Base-by-base conservation (phyloP, 768 basidiomycete genomes). In the Termitomyces sp. region DNA sequence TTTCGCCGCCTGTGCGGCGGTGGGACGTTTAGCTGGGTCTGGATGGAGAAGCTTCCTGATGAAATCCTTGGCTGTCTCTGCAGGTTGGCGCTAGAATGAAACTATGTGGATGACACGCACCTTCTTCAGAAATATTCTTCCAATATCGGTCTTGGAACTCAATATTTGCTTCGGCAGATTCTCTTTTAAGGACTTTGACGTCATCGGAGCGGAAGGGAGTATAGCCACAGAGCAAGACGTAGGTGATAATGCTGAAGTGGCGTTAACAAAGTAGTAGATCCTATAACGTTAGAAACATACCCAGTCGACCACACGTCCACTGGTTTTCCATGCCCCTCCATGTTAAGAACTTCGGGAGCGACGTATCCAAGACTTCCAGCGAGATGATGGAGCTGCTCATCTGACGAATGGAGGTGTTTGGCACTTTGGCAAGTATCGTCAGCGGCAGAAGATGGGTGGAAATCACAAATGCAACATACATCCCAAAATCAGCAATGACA, bases 401-500 rank as follows among this genome's bases (percentile, higher is more conserved):
- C 86, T 0, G 86, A 71, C 0, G 84, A 77, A 59, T 90, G 82
- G 2, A 94, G 73, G 61, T 94, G 92, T 66, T 94, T 94, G 11
- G 92, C 91, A 55, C 92, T 93, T 66, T 1, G 33, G 11, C 14
- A 35, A 28, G 20, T 58, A 43, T 43, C 41, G 24, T 40, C 33
- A 46, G 14, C 36, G 57, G 22, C 24, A 47, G 18, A 28, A 10
- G 11, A 30, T 30, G n/a, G 36, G 40, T 49, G 55, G 8, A 20
- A 41, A 24, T 41, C 53, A 20, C 24, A 18, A 26, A 73, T 85
- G 18, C 61, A 30, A 72, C 87, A 18, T 63, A 93, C 92, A 99
- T 98, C 62, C 97, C 97, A 67, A 99, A 99, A 71, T 98, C 97
- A 6, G 86, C 95, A 44, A 98, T 94, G 56, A 99, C 95, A 51